These are phyloP conservation scores for Hygrophorus pudorinus DNA, from an alignment of 768 basidiomycete species.

Conservation along the genomic window DNA sequence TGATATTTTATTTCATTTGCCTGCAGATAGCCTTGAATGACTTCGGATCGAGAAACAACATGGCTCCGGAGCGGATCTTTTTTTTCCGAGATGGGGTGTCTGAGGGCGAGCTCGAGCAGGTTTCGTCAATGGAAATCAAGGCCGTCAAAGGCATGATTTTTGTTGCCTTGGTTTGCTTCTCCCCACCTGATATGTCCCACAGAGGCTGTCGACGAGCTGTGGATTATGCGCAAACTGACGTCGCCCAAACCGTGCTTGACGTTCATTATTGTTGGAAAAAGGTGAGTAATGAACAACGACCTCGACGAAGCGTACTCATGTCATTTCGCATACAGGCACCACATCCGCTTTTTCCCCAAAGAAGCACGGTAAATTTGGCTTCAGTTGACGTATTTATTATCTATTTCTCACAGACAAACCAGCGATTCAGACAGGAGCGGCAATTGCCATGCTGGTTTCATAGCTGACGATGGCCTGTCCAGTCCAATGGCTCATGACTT, in stretches of 20 bases:
- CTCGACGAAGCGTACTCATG: background rate
- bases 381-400: conserved; percentile 35
- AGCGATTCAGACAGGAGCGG: conserved; percentile 46
- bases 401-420: conserved; percentile 16
- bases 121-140: conserved; percentile 33
- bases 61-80: conserved; percentile 21
- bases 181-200: background rate
- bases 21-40: conserved; percentile 10
- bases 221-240: conserved; percentile 2
- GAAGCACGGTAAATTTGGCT: conserved; percentile 22
- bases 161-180: background rate
- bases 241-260: conserved; percentile 30
- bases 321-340: conserved; percentile 31
- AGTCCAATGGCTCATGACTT: conserved; percentile 72
- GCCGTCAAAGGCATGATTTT: conserved; percentile 29
- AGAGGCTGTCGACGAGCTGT: conserved; percentile 13
- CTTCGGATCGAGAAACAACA: conserved; percentile 9
- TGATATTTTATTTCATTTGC: background rate
- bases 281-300: conserved; percentile 12
- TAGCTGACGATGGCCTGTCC: conserved; percentile 60
- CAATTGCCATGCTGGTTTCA: conserved; percentile 71
- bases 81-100: conserved; percentile 42
- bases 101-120: conserved; percentile 29
- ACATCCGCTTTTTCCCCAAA: conserved; percentile 38
- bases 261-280: conserved; percentile 54